phyloP scores from a whole-genome alignment of 495 filamentous ascomycete genomes.

The Penicillium arizonense region DNA sequence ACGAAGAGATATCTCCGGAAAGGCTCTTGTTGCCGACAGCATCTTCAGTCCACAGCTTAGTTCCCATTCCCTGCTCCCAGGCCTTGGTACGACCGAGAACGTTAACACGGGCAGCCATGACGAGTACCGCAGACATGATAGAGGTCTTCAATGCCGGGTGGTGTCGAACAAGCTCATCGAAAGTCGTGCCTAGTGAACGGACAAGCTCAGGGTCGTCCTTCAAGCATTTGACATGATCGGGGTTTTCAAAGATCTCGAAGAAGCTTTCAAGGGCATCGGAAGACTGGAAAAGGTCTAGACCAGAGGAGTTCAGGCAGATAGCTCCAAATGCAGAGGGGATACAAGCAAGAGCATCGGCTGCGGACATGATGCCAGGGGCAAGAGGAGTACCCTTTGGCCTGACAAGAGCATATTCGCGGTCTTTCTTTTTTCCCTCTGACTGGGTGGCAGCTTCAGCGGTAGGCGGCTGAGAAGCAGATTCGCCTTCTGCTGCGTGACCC shows the following conservation, averaged over 20 bases:
- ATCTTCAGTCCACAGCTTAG: constrained; percentile 71
- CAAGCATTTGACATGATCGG: constrained; percentile 82
- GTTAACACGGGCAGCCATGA: constrained; percentile 78
- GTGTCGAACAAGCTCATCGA: constrained; percentile 93
- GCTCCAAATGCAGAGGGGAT: constrained; percentile 88
- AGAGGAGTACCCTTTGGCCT: constrained; percentile 42
- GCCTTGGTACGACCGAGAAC: constrained; percentile 68
- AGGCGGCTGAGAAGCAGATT: constrained; percentile 18
- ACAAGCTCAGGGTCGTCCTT: constrained; percentile 60
- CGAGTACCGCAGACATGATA: constrained; percentile 75
- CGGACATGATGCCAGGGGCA: constrained; percentile 76
- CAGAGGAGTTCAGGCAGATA: constrained; percentile 84
- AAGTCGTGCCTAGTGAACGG: constrained; percentile 67
- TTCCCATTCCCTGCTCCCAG: constrained; percentile 65
- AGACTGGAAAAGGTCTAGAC: constrained; percentile 85
- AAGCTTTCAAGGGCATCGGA: constrained; percentile 81
- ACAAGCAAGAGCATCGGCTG: constrained; percentile 78
- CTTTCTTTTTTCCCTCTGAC: constrained; percentile 17
- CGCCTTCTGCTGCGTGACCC: constrained; percentile 20
- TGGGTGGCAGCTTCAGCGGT: constrained; percentile 14
- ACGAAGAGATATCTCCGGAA: constrained; percentile 29
- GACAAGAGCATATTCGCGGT: constrained; percentile 33
- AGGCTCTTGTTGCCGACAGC: constrained; percentile 29
- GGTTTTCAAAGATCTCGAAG: constrained; percentile 92
- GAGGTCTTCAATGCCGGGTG: constrained; percentile 78